phyloP scores from a whole-genome alignment of 75 land plant genomes.

The Selaginella moellendorffii region DNA sequence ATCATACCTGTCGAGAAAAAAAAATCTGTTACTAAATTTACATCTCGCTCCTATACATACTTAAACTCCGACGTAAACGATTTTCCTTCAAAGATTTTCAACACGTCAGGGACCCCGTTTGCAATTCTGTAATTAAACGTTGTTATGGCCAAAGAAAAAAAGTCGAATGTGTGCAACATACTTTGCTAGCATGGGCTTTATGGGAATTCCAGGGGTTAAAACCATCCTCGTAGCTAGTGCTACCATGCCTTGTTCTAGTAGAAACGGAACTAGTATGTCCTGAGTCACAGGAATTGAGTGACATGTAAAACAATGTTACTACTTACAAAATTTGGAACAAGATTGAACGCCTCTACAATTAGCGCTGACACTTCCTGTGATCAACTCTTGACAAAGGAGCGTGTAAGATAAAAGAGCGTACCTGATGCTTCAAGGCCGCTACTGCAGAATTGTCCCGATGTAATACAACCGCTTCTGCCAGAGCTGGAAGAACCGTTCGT shows the following conservation, averaged over 20 bases:
- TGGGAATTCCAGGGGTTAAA: constrained; percentile 66
- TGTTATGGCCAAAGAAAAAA: not conserved
- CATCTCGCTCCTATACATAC: too few species aligned
- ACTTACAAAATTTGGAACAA: constrained; percentile 66
- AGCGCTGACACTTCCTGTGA: constrained; percentile 41
- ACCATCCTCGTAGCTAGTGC: constrained; percentile 38
- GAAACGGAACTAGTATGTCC: constrained; percentile 67
- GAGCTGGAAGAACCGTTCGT: constrained; percentile 76
- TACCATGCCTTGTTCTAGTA: constrained; percentile 50
- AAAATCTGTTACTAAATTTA: not conserved
- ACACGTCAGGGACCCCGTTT: constrained; percentile 60
- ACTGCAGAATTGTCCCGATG: constrained; percentile 16
- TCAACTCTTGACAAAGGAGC: constrained; percentile 1
- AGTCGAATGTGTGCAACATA: constrained; percentile 13
- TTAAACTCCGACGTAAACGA: constrained; percentile 92
- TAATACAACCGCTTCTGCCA: constrained; percentile 73
- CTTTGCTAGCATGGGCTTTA: constrained; percentile 97
- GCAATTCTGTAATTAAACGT: constrained; percentile 44
- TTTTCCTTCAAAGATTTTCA: constrained; percentile 61
- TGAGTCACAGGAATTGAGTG: constrained; percentile 11
- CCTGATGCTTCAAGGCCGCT: not conserved
- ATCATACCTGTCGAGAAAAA: constrained; percentile 59
- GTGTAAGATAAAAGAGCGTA: not conserved
- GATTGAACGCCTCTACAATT: constrained; percentile 65
- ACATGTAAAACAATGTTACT: not conserved